Evolutionary conservation across 2,329 filamentous ascomycete species (phyloP).

Genomic region (Botrytis medusae): DNA sequence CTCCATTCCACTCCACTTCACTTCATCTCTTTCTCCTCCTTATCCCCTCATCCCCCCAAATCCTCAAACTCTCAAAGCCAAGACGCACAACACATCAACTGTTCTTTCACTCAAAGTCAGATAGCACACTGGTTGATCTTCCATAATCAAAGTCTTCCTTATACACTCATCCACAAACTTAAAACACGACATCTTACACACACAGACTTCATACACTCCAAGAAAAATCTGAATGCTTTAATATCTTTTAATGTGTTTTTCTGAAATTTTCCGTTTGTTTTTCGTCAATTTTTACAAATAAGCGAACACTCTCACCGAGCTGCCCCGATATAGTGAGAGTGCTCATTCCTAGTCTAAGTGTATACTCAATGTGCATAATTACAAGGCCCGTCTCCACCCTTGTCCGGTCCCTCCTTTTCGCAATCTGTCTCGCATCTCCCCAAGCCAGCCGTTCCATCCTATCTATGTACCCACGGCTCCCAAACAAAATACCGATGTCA

Average conservation of each 20-base stretch:
- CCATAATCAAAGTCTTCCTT: not conserved
- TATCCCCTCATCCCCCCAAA: no score
- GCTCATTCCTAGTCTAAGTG: not conserved
- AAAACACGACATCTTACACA: not conserved
- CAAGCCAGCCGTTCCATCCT: not conserved
- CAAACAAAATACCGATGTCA: not conserved
- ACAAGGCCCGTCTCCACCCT: not conserved
- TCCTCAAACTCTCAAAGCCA: not conserved
- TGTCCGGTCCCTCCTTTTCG: not conserved
- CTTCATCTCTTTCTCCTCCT: not conserved
- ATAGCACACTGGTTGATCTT: no score
- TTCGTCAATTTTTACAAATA: not conserved
- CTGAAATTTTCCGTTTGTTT: not conserved
- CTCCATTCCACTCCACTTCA: not conserved
- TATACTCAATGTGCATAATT: conserved; percentile 1
- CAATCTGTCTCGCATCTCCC: not conserved
- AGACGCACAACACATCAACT: not conserved
- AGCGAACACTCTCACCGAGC: not conserved
- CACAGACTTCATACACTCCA: not conserved
- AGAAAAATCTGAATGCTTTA: not conserved
- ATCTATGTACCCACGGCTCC: not conserved
- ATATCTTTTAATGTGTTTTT: not conserved
- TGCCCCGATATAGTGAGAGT: conserved; percentile 1
- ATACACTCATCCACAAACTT: not conserved
- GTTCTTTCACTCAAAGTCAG: not conserved